Conservation (phyloP, 2,329 filamentous ascomycete genomes). For the Chaetomium sp. region DNA sequence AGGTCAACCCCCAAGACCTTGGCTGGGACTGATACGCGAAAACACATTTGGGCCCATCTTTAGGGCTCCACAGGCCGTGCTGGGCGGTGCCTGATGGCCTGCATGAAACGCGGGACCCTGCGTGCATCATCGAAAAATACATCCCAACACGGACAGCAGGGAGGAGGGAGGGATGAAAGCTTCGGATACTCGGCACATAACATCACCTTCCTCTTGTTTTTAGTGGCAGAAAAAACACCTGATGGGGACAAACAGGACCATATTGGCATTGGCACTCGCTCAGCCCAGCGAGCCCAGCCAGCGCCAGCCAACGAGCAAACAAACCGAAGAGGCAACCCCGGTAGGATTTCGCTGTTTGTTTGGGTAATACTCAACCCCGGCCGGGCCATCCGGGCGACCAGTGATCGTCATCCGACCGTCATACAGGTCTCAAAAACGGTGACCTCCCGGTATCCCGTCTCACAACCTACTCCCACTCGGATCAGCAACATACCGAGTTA, state of each 20-base stretch:
- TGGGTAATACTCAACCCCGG: neutral
- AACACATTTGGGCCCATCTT: neutral
- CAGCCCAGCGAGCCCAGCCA: neutral
- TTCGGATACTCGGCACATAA: constrained; percentile 20
- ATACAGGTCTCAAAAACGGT: neutral
- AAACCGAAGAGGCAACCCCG: neutral
- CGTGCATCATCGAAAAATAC: neutral
- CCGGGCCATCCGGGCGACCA: constrained; percentile 13
- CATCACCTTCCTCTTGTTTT: neutral
- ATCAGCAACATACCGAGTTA: neutral
- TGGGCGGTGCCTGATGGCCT: neutral
- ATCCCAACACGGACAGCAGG: neutral
- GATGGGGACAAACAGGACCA: neutral
- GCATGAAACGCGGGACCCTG: constrained; percentile 21
- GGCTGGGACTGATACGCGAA: neutral
- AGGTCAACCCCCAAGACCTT: neutral
- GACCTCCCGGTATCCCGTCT: neutral
- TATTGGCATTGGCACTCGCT: neutral
- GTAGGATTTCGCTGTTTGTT: neutral
- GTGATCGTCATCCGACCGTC: neutral
- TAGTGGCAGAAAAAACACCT: neutral
- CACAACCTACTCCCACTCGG: neutral
- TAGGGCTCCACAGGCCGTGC: neutral
- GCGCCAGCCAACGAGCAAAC: neutral
- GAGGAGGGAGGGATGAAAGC: constrained; percentile 10